phyloP scores from a whole-genome alignment of 805 yeast species.

The Candida vartiovaarae region DNA sequence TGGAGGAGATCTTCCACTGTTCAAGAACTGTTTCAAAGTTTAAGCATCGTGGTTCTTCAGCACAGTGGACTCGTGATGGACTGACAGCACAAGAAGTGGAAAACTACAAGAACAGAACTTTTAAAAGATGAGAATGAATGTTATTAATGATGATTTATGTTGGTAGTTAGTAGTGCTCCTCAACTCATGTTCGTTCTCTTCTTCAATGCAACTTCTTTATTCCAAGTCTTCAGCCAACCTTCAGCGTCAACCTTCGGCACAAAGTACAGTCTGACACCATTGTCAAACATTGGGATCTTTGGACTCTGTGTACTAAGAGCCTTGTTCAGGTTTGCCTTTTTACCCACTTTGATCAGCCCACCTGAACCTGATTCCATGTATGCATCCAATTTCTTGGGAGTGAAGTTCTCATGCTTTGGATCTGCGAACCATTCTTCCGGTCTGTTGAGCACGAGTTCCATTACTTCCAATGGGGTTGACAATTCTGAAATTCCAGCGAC shows the following conservation, averaged over 20 bases:
- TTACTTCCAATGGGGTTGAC: conserved; percentile 54
- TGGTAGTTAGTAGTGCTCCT: not conserved
- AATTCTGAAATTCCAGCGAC: conserved; percentile 70
- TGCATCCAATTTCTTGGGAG: conserved; percentile 52
- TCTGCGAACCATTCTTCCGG: conserved; percentile 61
- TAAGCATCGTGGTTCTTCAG: conserved; percentile 46
- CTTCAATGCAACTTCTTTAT: conserved; percentile 49
- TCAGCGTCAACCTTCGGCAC: conserved; percentile 67
- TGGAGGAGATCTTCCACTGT: conserved; percentile 60
- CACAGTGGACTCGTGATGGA: conserved; percentile 40
- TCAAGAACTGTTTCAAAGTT: conserved; percentile 39
- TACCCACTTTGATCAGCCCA: conserved; percentile 81
- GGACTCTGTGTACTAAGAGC: conserved; percentile 59
- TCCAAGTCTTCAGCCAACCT: conserved; percentile 64
- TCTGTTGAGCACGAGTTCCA: conserved; percentile 54
- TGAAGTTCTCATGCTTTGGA: conserved; percentile 55
- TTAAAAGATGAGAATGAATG: conserved; percentile 5
- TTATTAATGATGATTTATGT: not conserved
- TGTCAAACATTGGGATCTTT: conserved; percentile 70
- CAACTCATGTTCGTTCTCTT: conserved; percentile 27
- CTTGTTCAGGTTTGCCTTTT: conserved; percentile 57
- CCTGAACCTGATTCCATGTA: conserved; percentile 80
- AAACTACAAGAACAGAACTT: conserved; percentile 31
- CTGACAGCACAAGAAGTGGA: conserved; percentile 40
- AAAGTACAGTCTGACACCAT: conserved; percentile 61